phyloP scores from a whole-genome alignment of 208 protist genomes.

The Angomonas deanei region DNA sequence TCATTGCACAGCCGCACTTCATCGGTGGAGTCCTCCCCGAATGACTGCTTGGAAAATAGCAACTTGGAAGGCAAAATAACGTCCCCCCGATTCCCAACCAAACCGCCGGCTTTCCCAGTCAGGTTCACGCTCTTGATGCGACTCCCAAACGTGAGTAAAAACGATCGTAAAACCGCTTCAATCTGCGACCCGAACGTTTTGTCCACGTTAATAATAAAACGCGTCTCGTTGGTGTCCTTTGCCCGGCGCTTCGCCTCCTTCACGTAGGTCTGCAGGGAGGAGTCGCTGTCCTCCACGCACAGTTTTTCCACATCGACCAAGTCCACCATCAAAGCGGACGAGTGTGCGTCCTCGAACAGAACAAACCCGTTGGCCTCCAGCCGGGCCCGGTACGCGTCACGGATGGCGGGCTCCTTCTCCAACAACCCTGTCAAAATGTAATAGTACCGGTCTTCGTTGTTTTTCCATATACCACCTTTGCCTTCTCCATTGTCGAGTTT shows the following conservation, averaged over 20 bases:
- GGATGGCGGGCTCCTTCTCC: constrained; percentile 37
- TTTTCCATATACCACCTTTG: constrained; percentile 41
- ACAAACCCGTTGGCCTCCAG: constrained; percentile 63
- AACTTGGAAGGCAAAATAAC: constrained; percentile 68
- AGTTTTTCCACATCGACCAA: constrained; percentile 59
- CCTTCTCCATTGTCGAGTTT: constrained; percentile 2
- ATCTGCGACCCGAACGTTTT: constrained; percentile 83
- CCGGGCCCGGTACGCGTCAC: constrained; percentile 43
- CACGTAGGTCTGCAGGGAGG: constrained; percentile 17
- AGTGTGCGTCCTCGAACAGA: constrained; percentile 63
- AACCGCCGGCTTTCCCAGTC: constrained; percentile 56
- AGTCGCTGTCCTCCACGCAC: constrained; percentile 36
- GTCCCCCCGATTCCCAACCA: constrained; percentile 74
- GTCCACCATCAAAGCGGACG: constrained; percentile 68
- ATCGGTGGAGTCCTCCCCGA: constrained; percentile 75
- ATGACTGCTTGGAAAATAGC: constrained; percentile 77
- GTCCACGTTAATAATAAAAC: constrained; percentile 87
- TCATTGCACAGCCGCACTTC: constrained; percentile 69
- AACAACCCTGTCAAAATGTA: constrained; percentile 64
- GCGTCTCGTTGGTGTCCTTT: constrained; percentile 7
- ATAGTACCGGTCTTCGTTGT: constrained; percentile 64
- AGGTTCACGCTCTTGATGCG: constrained; percentile 75
- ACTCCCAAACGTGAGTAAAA: constrained; percentile 72
- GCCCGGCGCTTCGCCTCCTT: constrained; percentile 10
- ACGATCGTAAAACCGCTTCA: constrained; percentile 50